phyloP scores from a whole-genome alignment of 805 yeast genomes.

The Nematodospora valgi region DNA sequence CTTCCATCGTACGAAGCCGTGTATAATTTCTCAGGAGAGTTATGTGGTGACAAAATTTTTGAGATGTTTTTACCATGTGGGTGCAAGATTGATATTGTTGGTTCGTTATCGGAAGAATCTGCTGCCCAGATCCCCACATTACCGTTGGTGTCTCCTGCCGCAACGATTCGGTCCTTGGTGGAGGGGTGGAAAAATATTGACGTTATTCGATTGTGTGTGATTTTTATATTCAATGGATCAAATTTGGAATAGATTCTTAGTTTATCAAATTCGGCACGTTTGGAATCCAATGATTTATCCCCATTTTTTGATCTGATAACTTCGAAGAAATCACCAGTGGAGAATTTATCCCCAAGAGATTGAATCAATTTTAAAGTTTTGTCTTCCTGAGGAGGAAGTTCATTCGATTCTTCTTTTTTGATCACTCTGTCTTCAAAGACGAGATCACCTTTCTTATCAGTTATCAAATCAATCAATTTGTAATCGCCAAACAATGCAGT shows the following conservation, averaged over 20 bases:
- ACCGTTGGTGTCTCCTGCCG: slow-evolving; percentile 92
- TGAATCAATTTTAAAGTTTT: slow-evolving; percentile 31
- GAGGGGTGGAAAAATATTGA: slow-evolving; percentile 77
- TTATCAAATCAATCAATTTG: slow-evolving; percentile 55
- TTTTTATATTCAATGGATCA: slow-evolving; percentile 67
- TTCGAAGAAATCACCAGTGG: slow-evolving; percentile 71
- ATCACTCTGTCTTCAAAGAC: slow-evolving; percentile 29
- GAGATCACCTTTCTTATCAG: slow-evolving; percentile 34
- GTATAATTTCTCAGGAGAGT: slow-evolving; percentile 51
- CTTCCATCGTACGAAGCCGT: slow-evolving; percentile 89
- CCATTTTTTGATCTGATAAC: slow-evolving; percentile 33
- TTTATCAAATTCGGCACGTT: slow-evolving; percentile 53
- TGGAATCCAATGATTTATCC: slow-evolving; percentile 40
- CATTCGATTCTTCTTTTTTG: slow-evolving; percentile 7
- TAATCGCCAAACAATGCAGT: slow-evolving; percentile 66
- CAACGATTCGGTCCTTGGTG: slow-evolving; percentile 52
- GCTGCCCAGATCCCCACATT: slow-evolving; percentile 87
- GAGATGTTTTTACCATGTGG: slow-evolving; percentile 77
- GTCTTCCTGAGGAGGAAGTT: slow-evolving; percentile 9
- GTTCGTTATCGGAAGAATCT: slow-evolving; percentile 37
- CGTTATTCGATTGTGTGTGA: slow-evolving; percentile 71
- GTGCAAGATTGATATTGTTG: slow-evolving; percentile 60
- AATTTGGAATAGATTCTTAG: slow-evolving; percentile 52
- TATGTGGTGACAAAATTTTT: slow-evolving; percentile 51
- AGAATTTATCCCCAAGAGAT: slow-evolving; percentile 48